Conservation (phyloP, 2,329 filamentous ascomycete genomes). For the Neonectria faginata region DNA sequence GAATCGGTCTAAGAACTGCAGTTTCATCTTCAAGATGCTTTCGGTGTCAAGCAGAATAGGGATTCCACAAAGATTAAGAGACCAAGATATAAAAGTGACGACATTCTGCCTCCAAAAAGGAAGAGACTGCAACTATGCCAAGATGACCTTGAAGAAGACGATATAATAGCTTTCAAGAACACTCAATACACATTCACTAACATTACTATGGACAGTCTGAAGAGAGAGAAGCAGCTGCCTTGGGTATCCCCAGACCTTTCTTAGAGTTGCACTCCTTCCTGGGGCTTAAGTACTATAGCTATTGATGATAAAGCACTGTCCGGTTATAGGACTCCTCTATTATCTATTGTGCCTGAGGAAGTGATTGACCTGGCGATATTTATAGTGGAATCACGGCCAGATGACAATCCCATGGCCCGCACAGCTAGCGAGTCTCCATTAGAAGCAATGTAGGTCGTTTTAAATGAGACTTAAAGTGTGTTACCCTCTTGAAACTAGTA, state of each 20-base stretch:
- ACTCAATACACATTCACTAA: neutral
- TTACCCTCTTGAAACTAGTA: slow-evolving; percentile 2
- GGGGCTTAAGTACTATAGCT: neutral
- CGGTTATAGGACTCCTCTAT: neutral
- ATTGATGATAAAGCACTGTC: neutral
- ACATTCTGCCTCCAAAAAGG: neutral
- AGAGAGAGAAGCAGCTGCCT: neutral
- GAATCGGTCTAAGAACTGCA: too few relatives aligned
- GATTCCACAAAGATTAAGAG: neutral
- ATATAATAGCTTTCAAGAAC: neutral
- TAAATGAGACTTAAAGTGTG: neutral
- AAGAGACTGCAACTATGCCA: neutral
- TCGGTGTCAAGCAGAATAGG: neutral
- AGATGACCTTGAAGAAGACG: neutral
- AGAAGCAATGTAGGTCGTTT: neutral
- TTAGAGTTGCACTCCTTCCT: neutral
- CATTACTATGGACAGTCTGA: neutral
- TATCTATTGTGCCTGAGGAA: neutral
- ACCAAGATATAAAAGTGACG: neutral
- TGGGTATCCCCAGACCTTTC: neutral
- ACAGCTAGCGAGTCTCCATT: neutral
- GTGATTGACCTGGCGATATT: neutral
- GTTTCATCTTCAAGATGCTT: neutral
- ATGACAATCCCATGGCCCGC: neutral
- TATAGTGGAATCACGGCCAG: neutral